Evolutionary conservation across 2,329 filamentous ascomycete species (phyloP).

Genomic region (Penicillium frequentans): DNA sequence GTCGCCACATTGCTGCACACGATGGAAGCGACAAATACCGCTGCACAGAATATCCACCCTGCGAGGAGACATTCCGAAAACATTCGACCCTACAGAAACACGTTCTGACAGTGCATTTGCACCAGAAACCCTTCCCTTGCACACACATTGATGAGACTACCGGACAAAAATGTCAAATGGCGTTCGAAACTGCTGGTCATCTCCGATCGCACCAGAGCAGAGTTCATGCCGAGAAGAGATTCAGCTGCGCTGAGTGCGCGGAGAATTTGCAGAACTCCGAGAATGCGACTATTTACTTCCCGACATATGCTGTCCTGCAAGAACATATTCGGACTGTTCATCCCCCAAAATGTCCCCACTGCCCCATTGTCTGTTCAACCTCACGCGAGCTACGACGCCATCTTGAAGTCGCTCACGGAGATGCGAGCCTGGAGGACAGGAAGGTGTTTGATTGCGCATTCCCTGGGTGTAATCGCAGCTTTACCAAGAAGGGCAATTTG

Average conservation of each 20-base stretch:
- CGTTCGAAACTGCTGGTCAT: constrained; percentile 71
- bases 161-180: constrained; percentile 60
- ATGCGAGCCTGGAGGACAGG: constrained; percentile 58
- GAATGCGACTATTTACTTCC: constrained; percentile 57
- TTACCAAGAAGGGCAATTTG: constrained; percentile 81
- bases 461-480: constrained; percentile 71
- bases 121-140: constrained; percentile 71
- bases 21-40: constrained; percentile 72
- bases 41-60: constrained; percentile 69
- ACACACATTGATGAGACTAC: constrained; percentile 55
- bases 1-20: constrained; percentile 76
- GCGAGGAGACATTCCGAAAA: constrained; percentile 80
- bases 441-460: constrained; percentile 63
- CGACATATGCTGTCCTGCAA: constrained; percentile 69
- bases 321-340: constrained; percentile 73
- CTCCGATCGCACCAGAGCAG: constrained; percentile 70
- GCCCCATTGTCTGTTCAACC: constrained; percentile 66
- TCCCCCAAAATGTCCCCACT: constrained; percentile 70
- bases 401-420: constrained; percentile 73
- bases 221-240: constrained; percentile 68
- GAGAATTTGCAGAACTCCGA: constrained; percentile 34
- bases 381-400: constrained; percentile 71
- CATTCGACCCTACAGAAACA: constrained; percentile 83
- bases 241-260: constrained; percentile 75
- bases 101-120: constrained; percentile 72